Conservation (phyloP, 1,139 yeast genomes). For the Pichia sp. region DNA sequence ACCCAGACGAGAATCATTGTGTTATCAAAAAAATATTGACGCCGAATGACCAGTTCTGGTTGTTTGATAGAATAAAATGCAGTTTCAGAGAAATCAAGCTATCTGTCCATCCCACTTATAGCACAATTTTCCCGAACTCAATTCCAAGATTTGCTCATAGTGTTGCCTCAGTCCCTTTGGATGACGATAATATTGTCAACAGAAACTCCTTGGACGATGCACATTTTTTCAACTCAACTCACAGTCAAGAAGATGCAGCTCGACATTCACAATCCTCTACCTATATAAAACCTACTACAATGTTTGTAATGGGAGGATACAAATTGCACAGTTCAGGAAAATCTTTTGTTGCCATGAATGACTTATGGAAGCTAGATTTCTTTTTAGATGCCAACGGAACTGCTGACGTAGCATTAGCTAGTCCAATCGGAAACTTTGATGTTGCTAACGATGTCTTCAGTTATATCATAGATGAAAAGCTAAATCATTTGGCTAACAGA, state of each 20-base stretch:
- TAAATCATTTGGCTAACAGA: constrained; percentile 12
- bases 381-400: constrained; percentile 32
- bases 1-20: constrained; percentile 31
- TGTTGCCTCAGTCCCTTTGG: constrained; percentile 33
- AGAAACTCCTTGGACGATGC: not conserved
- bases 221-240: not conserved
- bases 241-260: not conserved
- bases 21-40: constrained; percentile 34
- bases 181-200: constrained; percentile 15
- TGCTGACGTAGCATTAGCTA: constrained; percentile 28
- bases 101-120: constrained; percentile 38
- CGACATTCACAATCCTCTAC: not conserved
- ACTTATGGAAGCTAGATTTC: constrained; percentile 45
- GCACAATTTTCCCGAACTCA: constrained; percentile 34
- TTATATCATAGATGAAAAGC: constrained; percentile 18
- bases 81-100: constrained; percentile 37
- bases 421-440: constrained; percentile 30
- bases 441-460: constrained; percentile 21
- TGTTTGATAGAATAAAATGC: constrained; percentile 38
- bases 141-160: constrained; percentile 47
- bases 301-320: constrained; percentile 45
- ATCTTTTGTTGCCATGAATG: constrained; percentile 39
- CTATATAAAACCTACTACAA: constrained; percentile 27
- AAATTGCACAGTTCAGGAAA: constrained; percentile 20
- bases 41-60: constrained; percentile 38